Evolutionary conservation across 2,329 filamentous ascomycete species (phyloP), one percentile per base, ranked within the genome.

Genomic region (Fonsecaea pedrosoi): DNA sequence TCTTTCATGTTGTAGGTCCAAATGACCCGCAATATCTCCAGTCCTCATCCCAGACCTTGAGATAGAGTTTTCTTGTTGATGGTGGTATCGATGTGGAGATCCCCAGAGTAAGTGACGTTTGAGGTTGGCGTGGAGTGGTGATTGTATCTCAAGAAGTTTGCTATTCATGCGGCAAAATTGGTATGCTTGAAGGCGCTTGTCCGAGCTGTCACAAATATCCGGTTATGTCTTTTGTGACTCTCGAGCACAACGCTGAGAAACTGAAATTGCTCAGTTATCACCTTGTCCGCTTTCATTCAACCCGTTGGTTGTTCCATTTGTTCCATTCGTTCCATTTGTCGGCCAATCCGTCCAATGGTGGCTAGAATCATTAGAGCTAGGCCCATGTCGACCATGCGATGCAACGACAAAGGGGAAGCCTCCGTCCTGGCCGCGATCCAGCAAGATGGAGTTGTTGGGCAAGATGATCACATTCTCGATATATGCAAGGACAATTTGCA

Each of bases 391-490:
- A 12, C 15, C 30, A 55, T 55, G 34, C 45, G 21, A 10, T 10
- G n/a, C 54, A 13, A 30, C 57, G 18, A 60, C 57, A 37, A 60
- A 60, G 1, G 57, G 57, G 42, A 60, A 60, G 34, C 12, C 42
- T 21, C 57, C 42, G 4, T 21, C 40, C 18, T 60, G 57, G 9
- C 42, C 42, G 9, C 45, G 58, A 37, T 62, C 59, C 15, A 66
- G 15, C 54, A 62, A n/a, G 50, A 66, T n/a, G 18, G 64, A 54
- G 12, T 55, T 55, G 25, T 66, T 66, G 1, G 64, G 54, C 54
- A 66, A 18, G 21, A 66, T 42, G 40, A 21, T 25, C 15, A 55
- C 37, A 37, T 45, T 25, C 42, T 37, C 34, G 21, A 62, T 48
- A 13, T 55, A 45, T 35, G 53, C 59, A 18, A 66, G 53, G 21